Evolutionary conservation across 2,329 filamentous ascomycete genomes (phyloP), one percentile per base, ranked within the genome.

Genomic region (Apiospora rasikravindrae): DNA sequence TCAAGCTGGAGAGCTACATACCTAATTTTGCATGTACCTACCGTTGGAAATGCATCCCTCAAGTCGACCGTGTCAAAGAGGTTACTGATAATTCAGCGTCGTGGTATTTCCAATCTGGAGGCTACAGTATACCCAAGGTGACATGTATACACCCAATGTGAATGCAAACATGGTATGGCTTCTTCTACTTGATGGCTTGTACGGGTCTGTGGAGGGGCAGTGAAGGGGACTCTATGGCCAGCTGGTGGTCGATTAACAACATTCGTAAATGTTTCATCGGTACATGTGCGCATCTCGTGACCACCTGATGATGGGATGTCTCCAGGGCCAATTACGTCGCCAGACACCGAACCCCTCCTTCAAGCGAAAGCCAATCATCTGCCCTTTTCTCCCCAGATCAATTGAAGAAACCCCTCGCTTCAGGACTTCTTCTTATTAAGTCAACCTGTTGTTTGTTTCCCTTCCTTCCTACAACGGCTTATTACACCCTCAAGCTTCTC

Each of bases 381-480:
- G 33, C 57, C 33, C 33, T 64, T n/a, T 37, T 64, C 33, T 40
- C 57, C 57, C 57, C 57, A 64, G 29, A 64, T 64, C 57, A 64
- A 64, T 64, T 64, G 57, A 64, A 64, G 57, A 64, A 64, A 64
- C 57, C 57, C 57, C 57, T 64, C 57, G 57, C 57, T 64, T 8
- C 57, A 64, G 22, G 57, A 10, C 51, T 40, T 11, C 33, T 64
- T 64, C 33, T 64, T 40, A 64, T n/a, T 49, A 49, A 57, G 51
- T 64, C 57, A 40, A 64, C 33, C 33, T 37, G 57, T 64, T 64
- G 57, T 64, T 64, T 64, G 57, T n/a, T n/a, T 64, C 33, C 10
- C 33, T 64, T 40, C 57, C 57, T 40, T 64, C 22, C 33, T 40
- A 64, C 57, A 64, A 64, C 40, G 57, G 33, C 57, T 61, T 61